Evolutionary conservation across 139 green algal species (phyloP).

Genomic region (Chlorella sp.): DNA sequence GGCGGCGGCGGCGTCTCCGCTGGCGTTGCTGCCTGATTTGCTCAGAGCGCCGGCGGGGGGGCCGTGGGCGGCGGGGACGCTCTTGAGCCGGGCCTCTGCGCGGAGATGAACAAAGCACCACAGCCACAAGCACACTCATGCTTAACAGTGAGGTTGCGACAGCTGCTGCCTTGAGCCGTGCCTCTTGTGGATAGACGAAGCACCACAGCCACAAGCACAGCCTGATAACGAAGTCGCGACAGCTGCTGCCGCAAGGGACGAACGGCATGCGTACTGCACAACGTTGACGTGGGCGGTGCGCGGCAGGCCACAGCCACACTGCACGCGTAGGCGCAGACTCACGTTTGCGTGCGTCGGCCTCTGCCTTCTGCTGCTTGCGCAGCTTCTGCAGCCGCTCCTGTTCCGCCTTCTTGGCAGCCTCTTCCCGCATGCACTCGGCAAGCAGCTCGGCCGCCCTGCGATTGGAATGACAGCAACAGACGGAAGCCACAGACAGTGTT

Average conservation of each 20-base stretch:
- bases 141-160: no score
- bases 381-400: background rate
- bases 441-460: background rate
- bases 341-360: background rate
- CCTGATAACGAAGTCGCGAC: background rate
- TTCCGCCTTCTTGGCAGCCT: background rate
- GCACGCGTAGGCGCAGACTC: no score
- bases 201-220: background rate
- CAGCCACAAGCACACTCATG: no score
- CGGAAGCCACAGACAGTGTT: background rate
- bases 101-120: no score
- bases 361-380: background rate
- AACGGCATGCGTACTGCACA: background rate
- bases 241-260: background rate
- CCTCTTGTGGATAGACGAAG: no score
- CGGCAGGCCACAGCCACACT: background rate
- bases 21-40: no score
- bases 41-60: no score
- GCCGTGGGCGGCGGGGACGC: no score
- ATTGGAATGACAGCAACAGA: background rate
- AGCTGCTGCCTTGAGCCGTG: no score
- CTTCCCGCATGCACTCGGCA: background rate
- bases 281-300: background rate
- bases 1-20: no score
- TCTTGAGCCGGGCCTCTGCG: no score